Percentiles rank a stretch among this genome's conserved stretches.
phyloP scores from a whole-genome alignment of 805 yeast genomes.

The Yarrowia sp. region DNA sequence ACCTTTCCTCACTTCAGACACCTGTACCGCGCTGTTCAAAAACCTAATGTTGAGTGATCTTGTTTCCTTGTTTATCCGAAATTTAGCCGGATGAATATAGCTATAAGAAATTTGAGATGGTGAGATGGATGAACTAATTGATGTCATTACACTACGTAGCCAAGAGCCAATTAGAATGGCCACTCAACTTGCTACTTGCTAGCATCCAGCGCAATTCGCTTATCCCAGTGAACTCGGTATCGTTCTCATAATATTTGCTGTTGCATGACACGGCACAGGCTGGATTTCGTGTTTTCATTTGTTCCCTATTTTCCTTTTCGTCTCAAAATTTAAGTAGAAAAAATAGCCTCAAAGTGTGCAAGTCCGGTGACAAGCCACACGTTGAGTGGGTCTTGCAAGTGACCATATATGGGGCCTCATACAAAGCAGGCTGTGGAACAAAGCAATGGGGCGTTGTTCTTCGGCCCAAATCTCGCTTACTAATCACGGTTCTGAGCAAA shows the following conservation, averaged over 20 bases:
- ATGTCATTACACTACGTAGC: too few relatives aligned
- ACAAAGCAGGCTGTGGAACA: too few relatives aligned
- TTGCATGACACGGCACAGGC: constrained; percentile 15
- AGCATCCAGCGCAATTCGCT: too few relatives aligned
- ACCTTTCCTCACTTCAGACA: too few relatives aligned
- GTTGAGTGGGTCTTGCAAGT: too few relatives aligned
- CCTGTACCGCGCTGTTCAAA: constrained; percentile 3
- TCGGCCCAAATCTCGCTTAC: not conserved
- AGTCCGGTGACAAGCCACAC: constrained; percentile 14
- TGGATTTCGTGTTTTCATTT: constrained; percentile 11
- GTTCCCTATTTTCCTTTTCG: not conserved
- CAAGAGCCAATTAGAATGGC: too few relatives aligned
- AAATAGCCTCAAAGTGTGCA: constrained; percentile 18
- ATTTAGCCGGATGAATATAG: constrained; percentile 6
- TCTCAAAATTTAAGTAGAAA: not conserved
- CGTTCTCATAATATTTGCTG: not conserved
- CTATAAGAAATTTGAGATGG: too few relatives aligned
- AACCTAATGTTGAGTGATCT: not conserved
- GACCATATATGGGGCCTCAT: too few relatives aligned
- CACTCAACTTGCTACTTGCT: too few relatives aligned
- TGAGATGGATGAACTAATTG: too few relatives aligned
- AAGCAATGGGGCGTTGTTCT: not conserved
- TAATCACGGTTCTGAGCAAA: not conserved
- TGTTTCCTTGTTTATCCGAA: constrained; percentile 15
- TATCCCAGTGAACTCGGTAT: too few relatives aligned